A percentile compares a stretch with the other conserved stretches of the same genome.
Conservation (phyloP, 768 basidiomycete genomes). For the Hygrophorus pudorinus region DNA sequence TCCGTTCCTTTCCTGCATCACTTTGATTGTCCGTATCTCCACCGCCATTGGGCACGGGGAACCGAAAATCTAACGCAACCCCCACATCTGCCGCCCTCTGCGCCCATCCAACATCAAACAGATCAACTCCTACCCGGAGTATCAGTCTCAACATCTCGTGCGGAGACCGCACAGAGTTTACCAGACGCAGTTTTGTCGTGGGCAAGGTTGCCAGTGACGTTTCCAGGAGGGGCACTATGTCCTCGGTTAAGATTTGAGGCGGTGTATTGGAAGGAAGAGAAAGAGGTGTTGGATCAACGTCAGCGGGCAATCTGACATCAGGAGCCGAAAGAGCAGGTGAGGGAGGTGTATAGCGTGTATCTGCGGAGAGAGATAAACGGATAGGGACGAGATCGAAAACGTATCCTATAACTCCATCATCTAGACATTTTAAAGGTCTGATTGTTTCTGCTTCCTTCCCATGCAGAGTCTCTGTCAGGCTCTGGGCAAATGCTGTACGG, state of each 20-base stretch:
- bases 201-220: slow-evolving; percentile 53
- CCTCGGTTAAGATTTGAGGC: background rate
- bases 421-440: slow-evolving; percentile 42
- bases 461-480: slow-evolving; percentile 45
- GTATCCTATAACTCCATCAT: slow-evolving; percentile 66
- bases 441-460: slow-evolving; percentile 45
- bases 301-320: background rate
- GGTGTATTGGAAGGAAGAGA: background rate
- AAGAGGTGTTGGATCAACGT: background rate
- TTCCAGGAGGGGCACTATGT: slow-evolving; percentile 34
- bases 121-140: slow-evolving; percentile 54
- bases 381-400: slow-evolving; percentile 55
- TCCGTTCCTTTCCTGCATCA: slow-evolving; percentile 10
- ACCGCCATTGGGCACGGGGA: slow-evolving; percentile 34
- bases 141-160: slow-evolving; percentile 70
- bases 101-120: slow-evolving; percentile 71
- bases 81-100: slow-evolving; percentile 58
- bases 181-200: slow-evolving; percentile 48
- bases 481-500: slow-evolving; percentile 51
- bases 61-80: slow-evolving; percentile 69
- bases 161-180: slow-evolving; percentile 47
- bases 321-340: background rate
- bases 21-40: background rate
- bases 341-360: slow-evolving; percentile 5
- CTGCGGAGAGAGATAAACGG: slow-evolving; percentile 18